Conservation (phyloP, 192 early-diverging fungal genomes). For the Entomortierella beljakovae region DNA sequence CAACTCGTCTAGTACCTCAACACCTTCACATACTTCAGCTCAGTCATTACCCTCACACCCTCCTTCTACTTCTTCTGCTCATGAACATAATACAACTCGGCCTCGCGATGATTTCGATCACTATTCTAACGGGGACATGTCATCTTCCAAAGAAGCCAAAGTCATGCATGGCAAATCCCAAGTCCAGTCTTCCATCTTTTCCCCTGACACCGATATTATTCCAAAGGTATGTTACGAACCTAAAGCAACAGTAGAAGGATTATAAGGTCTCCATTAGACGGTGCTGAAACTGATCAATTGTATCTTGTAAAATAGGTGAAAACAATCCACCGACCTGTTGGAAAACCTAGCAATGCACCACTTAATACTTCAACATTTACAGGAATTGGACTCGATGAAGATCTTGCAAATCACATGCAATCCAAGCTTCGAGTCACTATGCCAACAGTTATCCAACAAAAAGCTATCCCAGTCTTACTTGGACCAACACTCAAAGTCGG, state of each 20-base stretch:
- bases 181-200: conserved; percentile 86
- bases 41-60: not conserved
- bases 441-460: conserved; percentile 92
- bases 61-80: not conserved
- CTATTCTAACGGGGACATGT: conserved; percentile 3
- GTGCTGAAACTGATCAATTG: not conserved
- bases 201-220: conserved; percentile 73
- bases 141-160: conserved; percentile 35
- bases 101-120: conserved; percentile 22
- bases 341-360: conserved; percentile 63
- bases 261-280: not conserved
- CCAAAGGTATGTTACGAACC: conserved; percentile 33
- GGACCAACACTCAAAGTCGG: conserved; percentile 59
- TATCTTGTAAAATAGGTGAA: conserved; percentile 12
- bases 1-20: not conserved
- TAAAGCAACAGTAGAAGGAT: not conserved
- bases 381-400: conserved; percentile 80
- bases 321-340: conserved; percentile 34
- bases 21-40: conserved; percentile 1
- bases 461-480: conserved; percentile 82
- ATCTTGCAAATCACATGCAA: conserved; percentile 75
- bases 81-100: conserved; percentile 10
- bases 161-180: conserved; percentile 69
- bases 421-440: conserved; percentile 78
- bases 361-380: conserved; percentile 70